phyloP scores from a whole-genome alignment of 495 filamentous ascomycete species.

The Geopyxis carbonaria region DNA sequence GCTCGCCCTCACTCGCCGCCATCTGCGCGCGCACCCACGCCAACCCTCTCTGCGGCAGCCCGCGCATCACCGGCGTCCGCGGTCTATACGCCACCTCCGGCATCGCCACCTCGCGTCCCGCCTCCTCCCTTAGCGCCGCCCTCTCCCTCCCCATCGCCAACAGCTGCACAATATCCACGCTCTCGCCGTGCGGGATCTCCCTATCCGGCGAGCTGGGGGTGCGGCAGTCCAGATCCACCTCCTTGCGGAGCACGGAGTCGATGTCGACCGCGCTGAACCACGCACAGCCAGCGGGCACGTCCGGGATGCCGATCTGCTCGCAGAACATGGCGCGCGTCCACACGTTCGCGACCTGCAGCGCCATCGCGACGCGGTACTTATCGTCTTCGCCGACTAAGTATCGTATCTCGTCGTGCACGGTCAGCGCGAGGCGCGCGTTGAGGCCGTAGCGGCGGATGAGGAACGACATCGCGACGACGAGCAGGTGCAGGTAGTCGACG shows the following conservation, averaged over 20 bases:
- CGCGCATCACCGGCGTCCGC: constrained; percentile 58
- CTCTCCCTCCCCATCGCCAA: constrained; percentile 46
- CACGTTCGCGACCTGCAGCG: constrained; percentile 80
- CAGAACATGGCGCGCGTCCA: constrained; percentile 97
- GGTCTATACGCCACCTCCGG: constrained; percentile 47
- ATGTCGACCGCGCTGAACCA: constrained; percentile 94
- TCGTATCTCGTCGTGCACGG: constrained; percentile 93
- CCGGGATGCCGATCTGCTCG: constrained; percentile 88
- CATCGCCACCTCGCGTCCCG: constrained; percentile 31
- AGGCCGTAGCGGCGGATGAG: constrained; percentile 75
- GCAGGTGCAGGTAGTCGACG: constrained; percentile 90
- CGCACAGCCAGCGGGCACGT: constrained; percentile 82
- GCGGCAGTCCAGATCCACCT: constrained; percentile 93
- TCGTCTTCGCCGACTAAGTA: constrained; percentile 78
- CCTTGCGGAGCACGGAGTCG: constrained; percentile 82
- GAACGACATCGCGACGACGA: constrained; percentile 91
- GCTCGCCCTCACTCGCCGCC: not conserved
- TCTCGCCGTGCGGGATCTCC: constrained; percentile 75
- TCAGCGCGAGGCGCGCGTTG: constrained; percentile 68
- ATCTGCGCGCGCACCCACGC: too few relatives aligned
- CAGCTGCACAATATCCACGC: constrained; percentile 57
- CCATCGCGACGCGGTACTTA: constrained; percentile 75
- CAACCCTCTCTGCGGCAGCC: constrained; percentile 35
- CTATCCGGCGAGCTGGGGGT: constrained; percentile 68
- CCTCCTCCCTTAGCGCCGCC: constrained; percentile 46